Conservation (phyloP, 495 filamentous ascomycete genomes). For the Tuber indicum region DNA sequence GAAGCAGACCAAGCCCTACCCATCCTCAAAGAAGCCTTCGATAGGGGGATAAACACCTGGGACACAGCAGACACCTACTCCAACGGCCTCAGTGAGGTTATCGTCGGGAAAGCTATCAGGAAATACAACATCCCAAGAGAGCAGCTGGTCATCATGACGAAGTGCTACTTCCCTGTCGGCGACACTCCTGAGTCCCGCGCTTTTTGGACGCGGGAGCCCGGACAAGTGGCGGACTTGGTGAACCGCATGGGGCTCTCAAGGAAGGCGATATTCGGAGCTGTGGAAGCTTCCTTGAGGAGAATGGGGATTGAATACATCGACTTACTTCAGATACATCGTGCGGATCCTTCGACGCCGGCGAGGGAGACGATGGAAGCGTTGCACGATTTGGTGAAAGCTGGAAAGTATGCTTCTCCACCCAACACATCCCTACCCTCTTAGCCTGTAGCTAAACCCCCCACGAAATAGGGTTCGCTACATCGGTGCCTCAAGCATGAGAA, state of each 20-base stretch:
- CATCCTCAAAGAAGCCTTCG: slow-evolving; percentile 61
- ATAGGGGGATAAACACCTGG: slow-evolving; percentile 65
- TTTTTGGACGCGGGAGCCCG: not conserved
- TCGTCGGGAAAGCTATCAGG: slow-evolving; percentile 71
- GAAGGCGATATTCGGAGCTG: slow-evolving; percentile 61
- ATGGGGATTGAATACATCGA: slow-evolving; percentile 65
- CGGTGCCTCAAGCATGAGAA: slow-evolving; percentile 62
- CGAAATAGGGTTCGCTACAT: slow-evolving; percentile 58
- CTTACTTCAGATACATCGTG: slow-evolving; percentile 66
- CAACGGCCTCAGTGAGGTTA: slow-evolving; percentile 61
- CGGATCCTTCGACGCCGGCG: slow-evolving; percentile 51
- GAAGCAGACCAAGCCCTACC: slow-evolving; percentile 59
- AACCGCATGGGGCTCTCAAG: slow-evolving; percentile 51
- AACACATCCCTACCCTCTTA: not conserved
- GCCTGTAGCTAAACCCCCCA: not conserved
- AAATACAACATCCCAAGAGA: slow-evolving; percentile 68
- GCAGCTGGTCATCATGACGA: slow-evolving; percentile 68
- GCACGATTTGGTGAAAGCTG: slow-evolving; percentile 58
- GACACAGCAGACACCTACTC: slow-evolving; percentile 63
- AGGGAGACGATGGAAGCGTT: slow-evolving; percentile 71
- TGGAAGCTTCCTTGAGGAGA: slow-evolving; percentile 59
- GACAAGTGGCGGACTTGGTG: not conserved
- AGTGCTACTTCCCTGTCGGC: slow-evolving; percentile 63
- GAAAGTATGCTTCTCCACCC: slow-evolving; percentile 34
- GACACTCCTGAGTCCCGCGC: not conserved